These are phyloP conservation scores for Termitomyces sp. DNA, from an alignment of 768 basidiomycete species.

Conservation along the genomic window DNA sequence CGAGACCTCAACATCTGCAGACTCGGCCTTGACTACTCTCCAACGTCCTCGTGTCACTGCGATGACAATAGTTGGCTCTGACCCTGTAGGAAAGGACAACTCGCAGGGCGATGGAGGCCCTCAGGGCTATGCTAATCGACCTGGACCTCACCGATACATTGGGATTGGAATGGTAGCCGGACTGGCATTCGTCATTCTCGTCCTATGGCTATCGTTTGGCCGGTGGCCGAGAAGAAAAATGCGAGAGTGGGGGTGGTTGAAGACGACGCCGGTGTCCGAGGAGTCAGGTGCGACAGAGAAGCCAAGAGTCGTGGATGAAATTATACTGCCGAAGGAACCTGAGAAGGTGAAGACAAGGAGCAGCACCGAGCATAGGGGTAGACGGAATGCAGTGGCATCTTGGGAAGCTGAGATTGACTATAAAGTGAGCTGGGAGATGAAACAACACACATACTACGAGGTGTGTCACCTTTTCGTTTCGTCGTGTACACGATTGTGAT, in stretches of 20 bases:
- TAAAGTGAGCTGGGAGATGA: constrained; percentile 10
- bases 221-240: constrained; percentile 27
- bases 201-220: constrained; percentile 31
- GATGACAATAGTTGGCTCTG: constrained; percentile 19
- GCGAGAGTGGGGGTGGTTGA: constrained; percentile 8
- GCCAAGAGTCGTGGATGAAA: constrained; percentile 10
- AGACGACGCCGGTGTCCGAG: constrained; percentile 2
- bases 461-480: not conserved
- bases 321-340: constrained; percentile 11
- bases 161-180: constrained; percentile 37
- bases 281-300: constrained; percentile 1
- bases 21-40: constrained; percentile 2
- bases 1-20: not conserved
- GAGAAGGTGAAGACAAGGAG: constrained; percentile 2
- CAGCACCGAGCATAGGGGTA: constrained; percentile 1
- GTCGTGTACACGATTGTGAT: not conserved
- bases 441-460: constrained; percentile 6
- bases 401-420: constrained; percentile 12
- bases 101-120: constrained; percentile 11
- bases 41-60: constrained; percentile 13
- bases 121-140: constrained; percentile 17
- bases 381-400: constrained; percentile 7
- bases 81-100: constrained; percentile 19
- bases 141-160: constrained; percentile 37
- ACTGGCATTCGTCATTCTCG: constrained; percentile 25